Conservation (phyloP, 495 filamentous ascomycete genomes). For the Corynascus novoguineensis region DNA sequence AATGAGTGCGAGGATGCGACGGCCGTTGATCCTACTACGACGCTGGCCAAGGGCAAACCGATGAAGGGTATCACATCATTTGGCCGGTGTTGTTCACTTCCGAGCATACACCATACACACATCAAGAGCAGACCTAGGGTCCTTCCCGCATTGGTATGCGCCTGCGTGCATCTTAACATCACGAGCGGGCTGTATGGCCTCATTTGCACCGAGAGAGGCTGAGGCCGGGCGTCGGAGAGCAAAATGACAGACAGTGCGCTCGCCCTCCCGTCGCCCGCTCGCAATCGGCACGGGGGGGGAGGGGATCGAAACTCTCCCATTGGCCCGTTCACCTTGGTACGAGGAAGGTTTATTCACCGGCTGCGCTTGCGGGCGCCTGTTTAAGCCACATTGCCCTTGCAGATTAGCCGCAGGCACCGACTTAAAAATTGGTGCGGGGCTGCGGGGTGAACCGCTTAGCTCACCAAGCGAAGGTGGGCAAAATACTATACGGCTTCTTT, state of each 20-base stretch:
- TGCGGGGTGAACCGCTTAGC: not conserved
- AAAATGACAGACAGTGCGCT: not conserved
- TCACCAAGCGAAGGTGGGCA: conserved; percentile 2
- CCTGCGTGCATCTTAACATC: too few relatives aligned
- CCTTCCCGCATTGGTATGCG: too few relatives aligned
- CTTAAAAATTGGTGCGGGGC: conserved; percentile 2
- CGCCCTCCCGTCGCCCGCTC: too few relatives aligned
- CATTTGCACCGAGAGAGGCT: not conserved
- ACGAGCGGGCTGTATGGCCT: not conserved
- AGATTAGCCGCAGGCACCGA: conserved; percentile 17
- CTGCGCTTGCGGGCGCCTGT: conserved; percentile 13
- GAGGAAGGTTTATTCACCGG: too few relatives aligned
- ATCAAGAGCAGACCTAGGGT: too few relatives aligned
- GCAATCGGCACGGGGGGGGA: too few relatives aligned
- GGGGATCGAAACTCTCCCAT: not conserved
- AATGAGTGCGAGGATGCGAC: not conserved
- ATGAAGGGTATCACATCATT: not conserved
- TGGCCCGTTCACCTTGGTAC: not conserved
- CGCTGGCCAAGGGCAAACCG: not conserved
- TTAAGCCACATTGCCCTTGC: conserved; percentile 8
- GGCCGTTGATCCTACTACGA: conserved; percentile 5
- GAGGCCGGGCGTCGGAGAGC: not conserved
- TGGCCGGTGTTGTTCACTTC: not conserved
- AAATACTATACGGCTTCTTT: too few relatives aligned
- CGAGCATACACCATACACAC: too few relatives aligned